Evolutionary conservation across 225 moss, liverwort and hornwort genomes (phyloP).

Genomic region (Asterella californica): DNA sequence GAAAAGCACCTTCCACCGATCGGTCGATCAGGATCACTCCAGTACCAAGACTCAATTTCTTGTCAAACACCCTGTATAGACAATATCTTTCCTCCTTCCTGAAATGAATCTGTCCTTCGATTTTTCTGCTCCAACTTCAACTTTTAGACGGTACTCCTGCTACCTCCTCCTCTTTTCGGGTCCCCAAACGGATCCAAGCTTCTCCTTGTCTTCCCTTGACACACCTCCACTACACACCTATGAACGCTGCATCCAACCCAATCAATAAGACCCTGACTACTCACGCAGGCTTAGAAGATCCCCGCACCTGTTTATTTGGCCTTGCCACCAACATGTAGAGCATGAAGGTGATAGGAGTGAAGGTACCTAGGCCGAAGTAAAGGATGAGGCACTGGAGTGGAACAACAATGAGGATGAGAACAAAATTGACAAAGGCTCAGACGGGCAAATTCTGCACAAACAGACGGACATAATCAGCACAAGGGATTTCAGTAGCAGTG

Average conservation of each 20-base stretch:
- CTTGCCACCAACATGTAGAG: not conserved
- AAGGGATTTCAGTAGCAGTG: not conserved
- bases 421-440: not conserved
- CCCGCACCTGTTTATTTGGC: not conserved
- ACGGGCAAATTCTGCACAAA: not conserved
- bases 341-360: not conserved
- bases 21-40: constrained; percentile 15
- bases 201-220: constrained; percentile 11
- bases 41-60: not conserved
- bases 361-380: not conserved
- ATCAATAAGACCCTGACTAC: not conserved
- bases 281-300: not conserved
- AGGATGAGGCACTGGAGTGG: not conserved
- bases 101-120: not conserved
- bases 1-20: not conserved
- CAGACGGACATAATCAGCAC: not conserved
- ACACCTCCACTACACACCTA: constrained; percentile 4
- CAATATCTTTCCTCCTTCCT: not conserved
- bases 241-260: not conserved
- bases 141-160: not conserved
- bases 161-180: not conserved
- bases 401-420: not conserved
- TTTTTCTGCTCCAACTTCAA: not conserved
- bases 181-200: constrained; percentile 9
- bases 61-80: not conserved